A percentile compares a stretch with the other conserved stretches of the same genome.
These are phyloP conservation scores for Agapanthus africanus DNA, from an alignment of 106 monocot genomes.

Conservation along the genomic window DNA sequence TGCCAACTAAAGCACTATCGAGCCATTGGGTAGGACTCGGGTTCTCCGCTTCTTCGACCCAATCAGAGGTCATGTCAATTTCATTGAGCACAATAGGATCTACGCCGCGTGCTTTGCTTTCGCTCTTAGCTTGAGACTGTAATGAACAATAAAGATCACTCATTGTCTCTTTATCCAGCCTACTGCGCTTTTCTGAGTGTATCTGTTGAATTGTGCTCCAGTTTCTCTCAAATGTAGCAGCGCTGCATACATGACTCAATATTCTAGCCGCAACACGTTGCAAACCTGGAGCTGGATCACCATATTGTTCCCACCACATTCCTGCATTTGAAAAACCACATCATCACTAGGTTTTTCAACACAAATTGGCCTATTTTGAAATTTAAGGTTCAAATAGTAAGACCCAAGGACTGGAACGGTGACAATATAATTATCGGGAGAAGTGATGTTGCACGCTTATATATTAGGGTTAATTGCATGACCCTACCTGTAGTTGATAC, in stretches of 20 bases:
- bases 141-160: constrained; percentile 79
- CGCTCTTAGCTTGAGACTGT: constrained; percentile 69
- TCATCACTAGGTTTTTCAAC: neutral
- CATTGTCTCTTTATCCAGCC: constrained; percentile 69
- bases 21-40: constrained; percentile 64
- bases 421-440: no score
- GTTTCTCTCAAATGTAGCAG: constrained; percentile 45
- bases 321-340: constrained; percentile 24
- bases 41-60: constrained; percentile 77
- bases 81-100: constrained; percentile 74
- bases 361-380: no score
- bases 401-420: no score
- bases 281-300: constrained; percentile 78
- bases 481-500: no score
- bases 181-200: constrained; percentile 63
- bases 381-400: no score
- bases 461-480: no score
- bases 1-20: constrained; percentile 60
- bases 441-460: no score
- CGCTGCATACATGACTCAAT: constrained; percentile 84
- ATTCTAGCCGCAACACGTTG: constrained; percentile 78
- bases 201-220: constrained; percentile 48
- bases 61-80: constrained; percentile 86
- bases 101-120: constrained; percentile 27
- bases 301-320: constrained; percentile 99